These are phyloP conservation scores for Russula foetens DNA, from an alignment of 768 basidiomycete species.

Conservation along the genomic window DNA sequence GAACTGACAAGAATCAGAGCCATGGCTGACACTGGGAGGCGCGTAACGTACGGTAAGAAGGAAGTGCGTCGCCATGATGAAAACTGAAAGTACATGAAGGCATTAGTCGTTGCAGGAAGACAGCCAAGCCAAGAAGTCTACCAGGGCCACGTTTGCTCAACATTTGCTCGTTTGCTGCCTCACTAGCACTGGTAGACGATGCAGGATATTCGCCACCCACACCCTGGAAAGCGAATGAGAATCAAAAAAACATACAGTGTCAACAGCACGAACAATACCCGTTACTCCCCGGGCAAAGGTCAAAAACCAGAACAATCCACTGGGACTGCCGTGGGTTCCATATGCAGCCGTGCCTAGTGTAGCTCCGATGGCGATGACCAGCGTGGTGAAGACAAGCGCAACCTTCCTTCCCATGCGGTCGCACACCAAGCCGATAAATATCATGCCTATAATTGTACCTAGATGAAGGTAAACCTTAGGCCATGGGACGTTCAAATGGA, in stretches of 20 bases:
- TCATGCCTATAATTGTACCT: conserved; percentile 57
- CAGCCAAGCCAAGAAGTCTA: conserved; percentile 22
- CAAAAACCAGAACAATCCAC: conserved; percentile 67
- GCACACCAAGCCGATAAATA: conserved; percentile 59
- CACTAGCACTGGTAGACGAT: conserved; percentile 58
- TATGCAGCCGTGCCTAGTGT: conserved; percentile 61
- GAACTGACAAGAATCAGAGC: conserved; percentile 33
- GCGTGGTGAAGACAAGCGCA: conserved; percentile 62
- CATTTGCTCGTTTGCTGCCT: conserved; percentile 67
- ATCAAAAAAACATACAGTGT: not conserved
- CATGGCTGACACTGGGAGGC: not conserved
- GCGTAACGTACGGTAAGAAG: conserved; percentile 44
- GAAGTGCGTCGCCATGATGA: conserved; percentile 72
- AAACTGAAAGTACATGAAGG: conserved; percentile 29
- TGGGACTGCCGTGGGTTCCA: conserved; percentile 44
- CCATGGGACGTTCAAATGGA: not conserved
- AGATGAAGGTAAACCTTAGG: conserved; percentile 8
- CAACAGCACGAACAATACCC: conserved; percentile 41
- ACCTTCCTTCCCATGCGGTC: conserved; percentile 68
- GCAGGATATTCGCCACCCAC: conserved; percentile 77
- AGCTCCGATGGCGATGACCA: conserved; percentile 61
- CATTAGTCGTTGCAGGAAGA: not conserved
- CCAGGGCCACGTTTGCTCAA: conserved; percentile 51
- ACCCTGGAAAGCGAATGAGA: conserved; percentile 34
- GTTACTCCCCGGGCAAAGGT: conserved; percentile 66